Percentiles rank a stretch among this genome's conserved stretches.
Evolutionary conservation across 1,284 basidiomycete species (phyloP).

Genomic region (Apiotrichum domesticum): DNA sequence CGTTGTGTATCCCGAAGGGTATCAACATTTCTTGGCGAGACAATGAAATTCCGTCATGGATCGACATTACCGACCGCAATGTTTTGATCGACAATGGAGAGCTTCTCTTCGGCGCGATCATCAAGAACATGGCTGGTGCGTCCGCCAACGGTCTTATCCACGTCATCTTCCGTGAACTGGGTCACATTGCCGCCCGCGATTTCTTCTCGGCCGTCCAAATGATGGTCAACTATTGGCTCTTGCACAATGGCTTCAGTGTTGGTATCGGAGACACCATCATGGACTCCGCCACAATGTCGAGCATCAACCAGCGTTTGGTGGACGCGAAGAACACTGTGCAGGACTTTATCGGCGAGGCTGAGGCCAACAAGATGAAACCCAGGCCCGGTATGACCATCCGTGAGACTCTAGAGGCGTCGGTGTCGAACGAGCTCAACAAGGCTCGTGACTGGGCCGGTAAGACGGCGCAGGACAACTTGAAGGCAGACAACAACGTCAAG

Average conservation of each 20-base stretch:
- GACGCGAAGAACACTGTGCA: conserved; percentile 72
- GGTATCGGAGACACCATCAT: conserved; percentile 99
- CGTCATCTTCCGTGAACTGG: conserved; percentile 96
- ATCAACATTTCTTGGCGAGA: conserved; percentile 78
- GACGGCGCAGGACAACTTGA: conserved; percentile 89
- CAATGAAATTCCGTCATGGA: conserved; percentile 70
- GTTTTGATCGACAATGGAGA: conserved; percentile 97
- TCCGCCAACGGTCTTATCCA: conserved; percentile 92
- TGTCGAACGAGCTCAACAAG: conserved; percentile 86
- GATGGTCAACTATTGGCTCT: conserved; percentile 96
- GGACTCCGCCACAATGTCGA: conserved; percentile 77
- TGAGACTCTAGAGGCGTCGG: conserved; percentile 92
- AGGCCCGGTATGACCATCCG: conserved; percentile 97
- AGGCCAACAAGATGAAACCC: conserved; percentile 75
- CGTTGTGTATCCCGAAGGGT: conserved; percentile 87
- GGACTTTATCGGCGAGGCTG: conserved; percentile 67
- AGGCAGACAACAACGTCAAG: conserved; percentile 99
- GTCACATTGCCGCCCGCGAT: conserved; percentile 83
- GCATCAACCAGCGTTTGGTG: conserved; percentile 77
- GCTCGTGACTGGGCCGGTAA: conserved; percentile 95
- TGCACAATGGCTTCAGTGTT: conserved; percentile 98
- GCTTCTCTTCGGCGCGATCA: conserved; percentile 88
- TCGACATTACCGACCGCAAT: conserved; percentile 84
- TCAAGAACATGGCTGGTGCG: conserved; percentile 97
- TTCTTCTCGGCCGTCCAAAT: conserved; percentile 92